Conservation (phyloP, 129 eudicot species). For the Deinandra increscens region DNA sequence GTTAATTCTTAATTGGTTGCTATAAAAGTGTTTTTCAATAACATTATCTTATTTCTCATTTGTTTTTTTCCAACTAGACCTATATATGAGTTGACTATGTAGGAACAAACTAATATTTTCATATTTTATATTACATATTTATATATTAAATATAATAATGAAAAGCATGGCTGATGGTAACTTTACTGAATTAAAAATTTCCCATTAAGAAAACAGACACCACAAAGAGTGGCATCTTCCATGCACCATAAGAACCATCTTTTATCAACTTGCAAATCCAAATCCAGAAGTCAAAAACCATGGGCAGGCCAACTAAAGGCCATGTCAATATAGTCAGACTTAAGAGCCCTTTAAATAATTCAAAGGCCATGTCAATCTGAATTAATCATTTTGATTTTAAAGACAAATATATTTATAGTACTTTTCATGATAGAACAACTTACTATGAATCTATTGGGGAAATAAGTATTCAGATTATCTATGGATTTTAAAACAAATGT, state of each 20-base stretch:
- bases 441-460: too few species aligned
- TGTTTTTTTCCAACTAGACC: too few species aligned
- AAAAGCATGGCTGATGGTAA: conserved; percentile 8
- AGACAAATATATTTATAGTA: neutral
- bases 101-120: neutral
- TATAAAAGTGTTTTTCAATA: too few species aligned
- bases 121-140: neutral
- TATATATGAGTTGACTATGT: conserved; percentile 9
- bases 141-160: neutral
- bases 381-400: neutral
- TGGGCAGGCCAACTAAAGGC: conserved; percentile 5
- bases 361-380: neutral
- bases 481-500: too few species aligned
- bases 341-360: neutral
- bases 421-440: neutral
- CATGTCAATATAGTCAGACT: neutral
- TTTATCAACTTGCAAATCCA: conserved; percentile 20
- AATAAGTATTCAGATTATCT: too few species aligned
- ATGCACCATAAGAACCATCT: conserved; percentile 12
- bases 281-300: conserved; percentile 12
- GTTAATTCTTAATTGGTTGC: too few species aligned
- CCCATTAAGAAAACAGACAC: conserved; percentile 25
- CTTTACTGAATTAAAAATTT: conserved; percentile 6
- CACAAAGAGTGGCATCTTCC: conserved; percentile 28
- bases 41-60: too few species aligned